Percentiles rank a stretch among this genome's conserved stretches.
Evolutionary conservation across 2,329 filamentous ascomycete genomes (phyloP).

Genomic region (Fusarium pseudoanthophilum): DNA sequence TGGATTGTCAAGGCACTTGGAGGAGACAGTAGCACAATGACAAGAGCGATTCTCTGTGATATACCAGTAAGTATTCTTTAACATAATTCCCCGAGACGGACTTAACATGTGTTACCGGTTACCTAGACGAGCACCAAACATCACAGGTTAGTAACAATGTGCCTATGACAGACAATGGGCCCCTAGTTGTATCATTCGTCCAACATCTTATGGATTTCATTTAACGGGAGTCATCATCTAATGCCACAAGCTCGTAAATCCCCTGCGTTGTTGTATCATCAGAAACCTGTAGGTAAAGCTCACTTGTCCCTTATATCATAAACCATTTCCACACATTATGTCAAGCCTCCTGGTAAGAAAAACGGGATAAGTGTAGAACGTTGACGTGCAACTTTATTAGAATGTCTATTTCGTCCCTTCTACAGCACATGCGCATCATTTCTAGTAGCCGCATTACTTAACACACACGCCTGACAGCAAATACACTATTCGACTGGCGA

Average conservation of each 20-base stretch:
- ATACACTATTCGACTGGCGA: neutral
- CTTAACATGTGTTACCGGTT: neutral
- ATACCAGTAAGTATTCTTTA: neutral
- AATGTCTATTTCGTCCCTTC: neutral
- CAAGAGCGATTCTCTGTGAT: neutral
- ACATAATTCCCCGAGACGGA: neutral
- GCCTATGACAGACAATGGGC: neutral
- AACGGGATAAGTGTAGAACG: neutral
- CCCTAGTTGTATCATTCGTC: neutral
- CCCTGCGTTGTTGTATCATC: neutral
- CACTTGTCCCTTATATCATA: neutral
- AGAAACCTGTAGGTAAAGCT: neutral
- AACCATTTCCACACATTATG: neutral
- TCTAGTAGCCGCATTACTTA: neutral
- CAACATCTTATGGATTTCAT: neutral
- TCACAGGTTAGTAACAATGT: neutral
- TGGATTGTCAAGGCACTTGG: neutral
- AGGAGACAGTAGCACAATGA: neutral
- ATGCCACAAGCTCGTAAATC: neutral
- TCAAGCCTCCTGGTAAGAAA: neutral
- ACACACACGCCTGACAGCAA: neutral
- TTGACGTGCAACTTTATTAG: neutral
- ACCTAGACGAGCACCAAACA: neutral
- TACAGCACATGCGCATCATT: neutral
- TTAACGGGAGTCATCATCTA: neutral